Evolutionary conservation across 2,329 filamentous ascomycete species (phyloP).

Genomic region (Phialemoniopsis sp.): DNA sequence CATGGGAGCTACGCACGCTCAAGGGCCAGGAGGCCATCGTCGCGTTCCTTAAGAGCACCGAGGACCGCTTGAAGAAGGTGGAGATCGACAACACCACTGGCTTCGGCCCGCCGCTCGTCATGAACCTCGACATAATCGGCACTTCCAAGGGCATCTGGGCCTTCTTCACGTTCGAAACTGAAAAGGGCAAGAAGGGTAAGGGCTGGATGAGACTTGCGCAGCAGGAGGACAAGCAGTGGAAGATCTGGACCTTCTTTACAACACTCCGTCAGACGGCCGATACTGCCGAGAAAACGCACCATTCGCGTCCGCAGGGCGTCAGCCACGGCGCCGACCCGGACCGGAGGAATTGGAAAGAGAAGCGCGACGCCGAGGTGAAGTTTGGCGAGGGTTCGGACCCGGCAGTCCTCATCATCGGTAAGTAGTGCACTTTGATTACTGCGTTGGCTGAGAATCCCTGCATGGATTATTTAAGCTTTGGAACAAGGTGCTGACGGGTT

Average conservation of each 20-base stretch:
- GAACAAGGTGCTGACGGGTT: constrained; percentile 2
- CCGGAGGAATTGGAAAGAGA: constrained; percentile 49
- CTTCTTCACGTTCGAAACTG: constrained; percentile 41
- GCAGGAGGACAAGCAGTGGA: constrained; percentile 36
- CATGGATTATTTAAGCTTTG: too few species aligned
- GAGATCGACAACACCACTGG: constrained; percentile 32
- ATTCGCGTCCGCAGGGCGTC: constrained; percentile 37
- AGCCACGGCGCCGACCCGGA: constrained; percentile 38
- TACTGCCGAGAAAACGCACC: constrained; percentile 32
- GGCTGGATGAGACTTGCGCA: constrained; percentile 43
- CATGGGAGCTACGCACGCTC: constrained; percentile 53
- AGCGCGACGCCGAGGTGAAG: constrained; percentile 39
- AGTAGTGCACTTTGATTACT: constrained; percentile 1
- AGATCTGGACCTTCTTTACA: constrained; percentile 53
- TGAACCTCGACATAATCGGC: constrained; percentile 35
- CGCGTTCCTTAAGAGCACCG: constrained; percentile 18
- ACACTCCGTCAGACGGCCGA: constrained; percentile 37
- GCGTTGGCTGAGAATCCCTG: too few species aligned
- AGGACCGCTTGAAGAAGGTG: constrained; percentile 26
- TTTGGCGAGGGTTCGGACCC: constrained; percentile 39
- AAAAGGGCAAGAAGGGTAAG: constrained; percentile 37
- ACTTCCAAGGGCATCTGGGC: constrained; percentile 43
- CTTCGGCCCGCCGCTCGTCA: constrained; percentile 30
- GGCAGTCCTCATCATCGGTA: constrained; percentile 52
- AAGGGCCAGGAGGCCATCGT: constrained; percentile 36